Evolutionary conservation across 345 rosid species (phyloP).

Genomic region (Litchi chinensis): DNA sequence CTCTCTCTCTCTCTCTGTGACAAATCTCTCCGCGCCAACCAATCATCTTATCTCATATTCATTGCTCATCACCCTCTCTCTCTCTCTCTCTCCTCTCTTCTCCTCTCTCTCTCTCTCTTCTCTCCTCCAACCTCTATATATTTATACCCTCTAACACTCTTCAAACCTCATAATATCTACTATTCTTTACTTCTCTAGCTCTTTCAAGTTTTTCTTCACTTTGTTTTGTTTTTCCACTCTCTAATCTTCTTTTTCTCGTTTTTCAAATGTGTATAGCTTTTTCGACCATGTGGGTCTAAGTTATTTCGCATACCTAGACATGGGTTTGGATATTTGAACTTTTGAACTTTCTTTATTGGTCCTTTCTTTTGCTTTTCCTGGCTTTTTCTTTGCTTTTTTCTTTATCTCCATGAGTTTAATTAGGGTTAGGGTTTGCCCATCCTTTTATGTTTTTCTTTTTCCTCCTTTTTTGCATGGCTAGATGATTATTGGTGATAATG

Average conservation of each 20-base stretch:
- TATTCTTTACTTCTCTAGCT: not conserved
- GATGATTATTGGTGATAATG: not conserved
- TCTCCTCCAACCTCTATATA: constrained; percentile 23
- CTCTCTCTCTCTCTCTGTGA: constrained; percentile 25
- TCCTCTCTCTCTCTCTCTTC: not conserved
- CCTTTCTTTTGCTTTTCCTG: not conserved
- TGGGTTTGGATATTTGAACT: constrained; percentile 1
- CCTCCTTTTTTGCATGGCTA: constrained; percentile 8
- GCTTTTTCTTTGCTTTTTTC: not conserved
- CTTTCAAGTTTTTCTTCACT: not conserved
- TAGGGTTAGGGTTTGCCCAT: constrained; percentile 46
- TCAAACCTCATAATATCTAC: not conserved
- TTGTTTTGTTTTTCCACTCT: not conserved
- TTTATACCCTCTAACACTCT: constrained; percentile 32
- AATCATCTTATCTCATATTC: constrained; percentile 29
- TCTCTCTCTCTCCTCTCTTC: not conserved
- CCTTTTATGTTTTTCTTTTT: constrained; percentile 13
- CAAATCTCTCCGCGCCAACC: constrained; percentile 36
- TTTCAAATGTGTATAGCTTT: constrained; percentile 9
- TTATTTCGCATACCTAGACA: constrained; percentile 21
- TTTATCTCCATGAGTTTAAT: constrained; percentile 9
- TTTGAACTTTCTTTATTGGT: not conserved
- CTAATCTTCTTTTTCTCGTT: not conserved
- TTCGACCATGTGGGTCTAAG: constrained; percentile 27
- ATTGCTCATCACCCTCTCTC: constrained; percentile 18